Base-by-base conservation (phyloP, 2,329 filamentous ascomycete species). In the Aplosporella prunicola region DNA sequence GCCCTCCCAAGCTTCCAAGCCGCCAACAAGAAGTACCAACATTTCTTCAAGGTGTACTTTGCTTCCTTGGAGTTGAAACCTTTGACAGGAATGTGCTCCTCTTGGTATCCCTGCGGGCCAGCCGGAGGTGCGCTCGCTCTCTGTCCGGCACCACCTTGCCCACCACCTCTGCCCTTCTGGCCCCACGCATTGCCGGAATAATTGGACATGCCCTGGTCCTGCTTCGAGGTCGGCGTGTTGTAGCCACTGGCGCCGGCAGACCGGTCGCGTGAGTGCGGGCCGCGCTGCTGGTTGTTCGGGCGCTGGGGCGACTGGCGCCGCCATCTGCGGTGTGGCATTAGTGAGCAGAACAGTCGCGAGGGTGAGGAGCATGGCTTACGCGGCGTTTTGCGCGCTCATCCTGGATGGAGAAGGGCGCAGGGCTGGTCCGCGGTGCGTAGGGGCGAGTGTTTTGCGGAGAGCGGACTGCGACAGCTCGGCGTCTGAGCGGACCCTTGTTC, bases 1-100 rank as follows among this genome's bases (percentile, higher is more conserved):
- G 32, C 18, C 6, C 3, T 32, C n/a, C 14, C 13, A 9, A 4
- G 15, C n/a, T 18, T 27, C n/a, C 5, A 4, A 2, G 5, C 23
- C 26, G 22, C n/a, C 6, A 5, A 16, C 29, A 20, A 20, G 20
- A 16, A 20, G n/a, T 16, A 57, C 48, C 40, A 48, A 54, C 63
- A 55, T 48, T 61, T 61, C 37, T 52, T 59, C 52, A 66, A 47
- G 42, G 59, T 63, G 4, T 59, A 55, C 48, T 54, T 61, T 42
- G 65, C 57, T 44, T 66, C 64, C 14, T 46, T 52, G 5, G 57
- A 53, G 48, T 67, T 67, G 55, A 67, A 68, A 35, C 58, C 61
- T 29, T 51, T 53, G 37, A 60, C 55, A 3, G 58, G 56, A 20
- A 53, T 48, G 41, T 61, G 52, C 20, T 53, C 51, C 25, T 45